phyloP scores from a whole-genome alignment of 345 rosid genomes.

The Odontarrhena argentea region DNA sequence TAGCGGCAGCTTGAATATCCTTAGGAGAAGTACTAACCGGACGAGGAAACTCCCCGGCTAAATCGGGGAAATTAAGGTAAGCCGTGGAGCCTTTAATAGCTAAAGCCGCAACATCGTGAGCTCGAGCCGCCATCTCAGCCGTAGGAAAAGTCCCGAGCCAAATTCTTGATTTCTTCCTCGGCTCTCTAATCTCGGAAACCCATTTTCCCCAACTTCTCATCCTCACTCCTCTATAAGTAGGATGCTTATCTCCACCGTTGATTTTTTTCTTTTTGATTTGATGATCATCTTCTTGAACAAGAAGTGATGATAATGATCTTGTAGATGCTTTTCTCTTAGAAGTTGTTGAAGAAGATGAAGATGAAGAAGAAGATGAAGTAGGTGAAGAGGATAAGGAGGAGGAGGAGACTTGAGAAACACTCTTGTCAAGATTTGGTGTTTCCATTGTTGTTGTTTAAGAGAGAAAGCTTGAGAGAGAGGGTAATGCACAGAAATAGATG shows the following conservation, averaged over 20 bases:
- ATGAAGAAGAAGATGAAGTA: conserved; percentile 38
- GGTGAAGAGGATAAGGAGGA: conserved; percentile 38
- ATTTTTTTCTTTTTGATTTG: conserved; percentile 34
- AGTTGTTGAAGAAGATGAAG: conserved; percentile 24
- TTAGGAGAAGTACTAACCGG: conserved; percentile 55
- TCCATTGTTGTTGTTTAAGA: conserved; percentile 43
- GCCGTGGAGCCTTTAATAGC: conserved; percentile 73
- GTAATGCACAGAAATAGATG: conserved; percentile 39
- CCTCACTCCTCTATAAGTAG: conserved; percentile 67
- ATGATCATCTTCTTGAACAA: conserved; percentile 33
- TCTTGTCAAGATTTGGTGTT: conserved; percentile 44
- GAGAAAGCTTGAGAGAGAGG: conserved; percentile 37
- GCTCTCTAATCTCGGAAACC: conserved; percentile 85
- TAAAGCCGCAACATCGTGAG: conserved; percentile 76
- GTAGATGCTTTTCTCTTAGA: conserved; percentile 40
- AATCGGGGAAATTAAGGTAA: conserved; percentile 64
- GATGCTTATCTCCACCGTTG: conserved; percentile 45
- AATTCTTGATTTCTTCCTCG: conserved; percentile 75
- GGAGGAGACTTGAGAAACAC: conserved; percentile 45
- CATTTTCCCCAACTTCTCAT: conserved; percentile 93
- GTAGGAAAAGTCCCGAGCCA: conserved; percentile 82
- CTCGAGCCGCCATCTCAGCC: conserved; percentile 87
- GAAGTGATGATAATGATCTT: conserved; percentile 34
- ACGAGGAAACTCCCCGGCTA: conserved; percentile 55
- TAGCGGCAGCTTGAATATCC: conserved; percentile 64